These are phyloP conservation scores for Termitomyces sp. DNA, from an alignment of 768 basidiomycete genomes.

Conservation along the genomic window DNA sequence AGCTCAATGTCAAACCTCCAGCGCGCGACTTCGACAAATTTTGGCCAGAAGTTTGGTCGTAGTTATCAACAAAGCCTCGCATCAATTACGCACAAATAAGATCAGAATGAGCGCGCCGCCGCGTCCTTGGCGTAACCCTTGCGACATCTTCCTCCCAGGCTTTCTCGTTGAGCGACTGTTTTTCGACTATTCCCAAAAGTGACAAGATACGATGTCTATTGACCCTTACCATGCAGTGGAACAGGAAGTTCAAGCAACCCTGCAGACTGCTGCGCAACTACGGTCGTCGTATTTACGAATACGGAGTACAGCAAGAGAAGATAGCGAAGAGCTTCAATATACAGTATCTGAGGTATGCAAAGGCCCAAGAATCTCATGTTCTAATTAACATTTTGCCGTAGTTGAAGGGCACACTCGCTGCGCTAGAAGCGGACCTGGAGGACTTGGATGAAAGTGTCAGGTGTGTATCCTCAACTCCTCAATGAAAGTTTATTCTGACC, in stretches of 20 bases:
- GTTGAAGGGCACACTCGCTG: conserved; percentile 73
- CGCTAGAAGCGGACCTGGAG: conserved; percentile 84
- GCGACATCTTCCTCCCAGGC: neutral
- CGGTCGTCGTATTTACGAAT: conserved; percentile 77
- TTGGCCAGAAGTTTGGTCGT: neutral
- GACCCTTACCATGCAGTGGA: conserved; percentile 90
- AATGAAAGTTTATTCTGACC: neutral
- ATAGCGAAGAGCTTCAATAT: conserved; percentile 79
- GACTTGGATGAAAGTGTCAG: conserved; percentile 94
- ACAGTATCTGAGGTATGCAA: conserved; percentile 69
- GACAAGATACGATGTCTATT: conserved; percentile 43
- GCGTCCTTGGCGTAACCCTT: too few relatives aligned
- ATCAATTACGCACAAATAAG: neutral
- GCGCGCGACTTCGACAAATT: conserved; percentile 1
- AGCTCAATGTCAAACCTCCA: neutral
- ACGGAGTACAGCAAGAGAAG: conserved; percentile 65
- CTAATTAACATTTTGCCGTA: conserved; percentile 22
- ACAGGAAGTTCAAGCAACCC: conserved; percentile 73
- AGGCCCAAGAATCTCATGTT: neutral
- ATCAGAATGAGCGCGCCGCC: neutral
- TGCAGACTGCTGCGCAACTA: conserved; percentile 68
- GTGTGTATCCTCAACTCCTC: conserved; percentile 34
- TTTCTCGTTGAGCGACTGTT: neutral
- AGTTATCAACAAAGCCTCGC: neutral
- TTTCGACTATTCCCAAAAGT: neutral